Evolutionary conservation across 2,329 filamentous ascomycete species (phyloP), one percentile per base, ranked within the genome.

Genomic region (Aureobasidium mangrovei): DNA sequence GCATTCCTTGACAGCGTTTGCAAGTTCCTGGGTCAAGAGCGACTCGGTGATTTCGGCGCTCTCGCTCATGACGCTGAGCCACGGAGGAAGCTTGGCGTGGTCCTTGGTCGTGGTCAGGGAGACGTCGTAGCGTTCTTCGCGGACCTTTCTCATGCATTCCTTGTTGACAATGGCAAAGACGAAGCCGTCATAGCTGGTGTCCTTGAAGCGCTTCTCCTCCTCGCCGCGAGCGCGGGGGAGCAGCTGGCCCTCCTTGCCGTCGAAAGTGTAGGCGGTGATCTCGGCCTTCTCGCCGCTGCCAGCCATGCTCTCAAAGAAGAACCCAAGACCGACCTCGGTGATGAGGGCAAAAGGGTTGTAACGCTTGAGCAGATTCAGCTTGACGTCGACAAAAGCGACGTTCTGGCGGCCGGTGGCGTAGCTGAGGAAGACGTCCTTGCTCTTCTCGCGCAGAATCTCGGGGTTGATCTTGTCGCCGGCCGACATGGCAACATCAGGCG

Each of bases 91-190:
- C 77, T 95, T 96, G 54, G 85, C 68, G 72, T 91, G 82, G 65
- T 98, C 93, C 78, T 95, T 95, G 67, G 91, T 96, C 60, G 84
- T 83, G 40, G 93, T 96, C 62, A 98, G 80, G 52, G 88, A 95
- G 53, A 96, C 76, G 69, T 98, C 93, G 73, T 96, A 98, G 63
- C 93, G 87, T 59, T 95, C 89, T 45, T 95, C 87, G 58, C 93
- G 86, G 63, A 95, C 80, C 64, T 82, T 77, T 75, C 88, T 88
- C 91, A 98, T 97, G 68, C 80, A 74, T 64, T 90, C 85, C 81
- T 98, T 98, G 79, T 97, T 89, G 59, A 97, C 91, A 61, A 98
- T 72, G 47, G 90, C 91, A 81, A 87, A 97, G 60, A 98, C 91
- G 65, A 97, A 98, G 42, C 84, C 84, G 68, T 97, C 93, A 65